Evolutionary conservation across 805 yeast species (phyloP).

Genomic region (Ogataea trehaloabstinens): DNA sequence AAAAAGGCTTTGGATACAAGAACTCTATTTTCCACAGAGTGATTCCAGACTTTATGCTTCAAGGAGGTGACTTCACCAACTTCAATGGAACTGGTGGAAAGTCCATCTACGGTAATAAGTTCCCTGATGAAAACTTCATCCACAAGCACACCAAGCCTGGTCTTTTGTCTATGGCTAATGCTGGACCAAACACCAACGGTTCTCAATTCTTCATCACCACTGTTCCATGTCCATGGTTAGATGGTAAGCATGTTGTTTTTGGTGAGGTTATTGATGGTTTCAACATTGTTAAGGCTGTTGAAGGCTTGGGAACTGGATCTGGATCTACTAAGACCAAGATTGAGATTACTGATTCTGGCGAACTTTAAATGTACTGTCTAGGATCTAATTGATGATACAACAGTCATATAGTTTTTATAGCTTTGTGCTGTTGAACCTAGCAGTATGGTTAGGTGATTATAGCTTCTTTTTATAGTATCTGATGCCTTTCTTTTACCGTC

Average conservation of each 20-base stretch:
- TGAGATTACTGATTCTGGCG: conserved; percentile 58
- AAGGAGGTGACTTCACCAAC: conserved; percentile 87
- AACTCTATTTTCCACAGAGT: conserved; percentile 93
- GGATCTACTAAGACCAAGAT: conserved; percentile 53
- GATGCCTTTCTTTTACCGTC: conserved; percentile 1
- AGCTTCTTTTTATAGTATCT: not conserved
- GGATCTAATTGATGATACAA: conserved; percentile 2
- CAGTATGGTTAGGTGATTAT: conserved; percentile 1
- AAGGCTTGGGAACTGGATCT: conserved; percentile 54
- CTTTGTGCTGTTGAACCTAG: no score
- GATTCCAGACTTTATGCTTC: conserved; percentile 94
- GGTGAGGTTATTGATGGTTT: conserved; percentile 73
- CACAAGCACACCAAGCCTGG: conserved; percentile 79
- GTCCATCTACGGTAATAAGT: conserved; percentile 72
- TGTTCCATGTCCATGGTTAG: conserved; percentile 74
- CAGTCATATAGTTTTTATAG: no score
- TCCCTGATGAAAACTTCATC: conserved; percentile 61
- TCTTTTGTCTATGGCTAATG: conserved; percentile 86
- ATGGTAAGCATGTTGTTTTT: conserved; percentile 75
- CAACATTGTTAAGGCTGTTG: conserved; percentile 79
- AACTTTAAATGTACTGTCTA: conserved; percentile 42
- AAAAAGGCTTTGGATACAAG: conserved; percentile 89
- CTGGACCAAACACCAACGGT: conserved; percentile 91
- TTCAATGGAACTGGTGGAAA: conserved; percentile 94
- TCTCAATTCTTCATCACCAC: conserved; percentile 89